Base-by-base conservation (phyloP, 805 yeast species). In the Sugiyamaella valdiviana region DNA sequence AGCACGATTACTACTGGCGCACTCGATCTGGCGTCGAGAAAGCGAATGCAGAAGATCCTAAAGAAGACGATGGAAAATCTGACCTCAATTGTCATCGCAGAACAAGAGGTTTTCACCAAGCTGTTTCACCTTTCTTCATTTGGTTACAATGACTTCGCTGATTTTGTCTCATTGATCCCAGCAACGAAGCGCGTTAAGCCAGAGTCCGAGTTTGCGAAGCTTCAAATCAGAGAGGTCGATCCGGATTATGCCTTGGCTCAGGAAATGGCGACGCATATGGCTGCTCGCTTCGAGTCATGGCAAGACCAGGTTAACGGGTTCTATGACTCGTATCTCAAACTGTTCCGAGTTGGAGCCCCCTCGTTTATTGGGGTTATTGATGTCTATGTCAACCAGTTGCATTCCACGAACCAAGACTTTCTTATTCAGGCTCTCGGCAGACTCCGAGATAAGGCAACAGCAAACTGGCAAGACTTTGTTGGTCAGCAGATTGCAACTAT, bases 341-440 rank as follows among this genome's bases (percentile, higher is more conserved):
- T 61, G 14, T 68, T 70, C 36, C 66, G 67, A 36, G 59, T 74
- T 9, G 69, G 72, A 26, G 63, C 68, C 14, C 78, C 82, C 0
- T 64, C 70, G 2, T 55, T 77, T 1, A 52, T 75, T 41, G 56
- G 71, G 1, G 61, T 70, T 36, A 55, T 79, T 7, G 82, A 79
- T 50, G 56, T 64, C 21, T 63, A 67, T n/a, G 56, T 64, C 5
- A 57, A 56, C 20, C 59, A 57, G 9, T 59, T 71, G 16, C 74
- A 74, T 7, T 66, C 76, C 6, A 70, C 82, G 1, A 77, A 78
- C 60, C 89, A 83, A 59, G 95, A 85, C 53, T 86, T 75, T 56
- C 66, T 76, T 17, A 68, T 76, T 50, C 71, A 74, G 36, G 69
- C 74, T 45, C 68, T 83, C 52, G 71, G 69, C 26, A 78, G 77